phyloP scores from a whole-genome alignment of 495 filamentous ascomycete genomes.

The Hypoxylon intermedium region DNA sequence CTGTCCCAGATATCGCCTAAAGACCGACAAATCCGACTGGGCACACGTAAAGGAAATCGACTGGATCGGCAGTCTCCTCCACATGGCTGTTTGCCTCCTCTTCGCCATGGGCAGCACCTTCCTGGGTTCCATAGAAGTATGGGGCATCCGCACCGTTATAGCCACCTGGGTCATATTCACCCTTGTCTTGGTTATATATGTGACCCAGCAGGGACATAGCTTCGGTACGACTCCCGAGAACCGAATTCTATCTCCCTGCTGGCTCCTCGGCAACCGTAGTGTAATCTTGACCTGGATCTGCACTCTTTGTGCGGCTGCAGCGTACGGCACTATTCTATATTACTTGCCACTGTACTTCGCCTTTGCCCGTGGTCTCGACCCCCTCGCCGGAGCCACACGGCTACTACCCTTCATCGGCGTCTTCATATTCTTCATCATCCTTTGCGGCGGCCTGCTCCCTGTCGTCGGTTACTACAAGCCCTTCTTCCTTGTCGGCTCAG shows the following conservation, averaged over 20 bases:
- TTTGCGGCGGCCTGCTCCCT: conserved; percentile 57
- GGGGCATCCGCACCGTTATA: conserved; percentile 20
- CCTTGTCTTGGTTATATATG: conserved; percentile 22
- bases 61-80: conserved; percentile 42
- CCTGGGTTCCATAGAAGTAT: conserved; percentile 56
- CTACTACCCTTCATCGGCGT: conserved; percentile 44
- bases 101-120: conserved; percentile 27
- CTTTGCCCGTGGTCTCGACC: conserved; percentile 49
- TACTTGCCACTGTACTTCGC: conserved; percentile 61
- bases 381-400: conserved; percentile 49
- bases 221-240: conserved; percentile 53
- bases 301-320: conserved; percentile 36
- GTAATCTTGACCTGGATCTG: conserved; percentile 28
- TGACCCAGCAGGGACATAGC: conserved; percentile 44
- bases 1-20: conserved; percentile 56
- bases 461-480: conserved; percentile 61
- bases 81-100: conserved; percentile 22
- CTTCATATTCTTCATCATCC: conserved; percentile 4
- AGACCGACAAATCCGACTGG: conserved; percentile 40
- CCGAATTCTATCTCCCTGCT: conserved; percentile 60
- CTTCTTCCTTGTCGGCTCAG: conserved; percentile 62
- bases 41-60: conserved; percentile 51
- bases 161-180: conserved; percentile 30
- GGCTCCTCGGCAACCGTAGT: conserved; percentile 37
- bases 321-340: conserved; percentile 54